Evolutionary conservation across 2,329 filamentous ascomycete species (phyloP).

Genomic region (Zalaria sp.): DNA sequence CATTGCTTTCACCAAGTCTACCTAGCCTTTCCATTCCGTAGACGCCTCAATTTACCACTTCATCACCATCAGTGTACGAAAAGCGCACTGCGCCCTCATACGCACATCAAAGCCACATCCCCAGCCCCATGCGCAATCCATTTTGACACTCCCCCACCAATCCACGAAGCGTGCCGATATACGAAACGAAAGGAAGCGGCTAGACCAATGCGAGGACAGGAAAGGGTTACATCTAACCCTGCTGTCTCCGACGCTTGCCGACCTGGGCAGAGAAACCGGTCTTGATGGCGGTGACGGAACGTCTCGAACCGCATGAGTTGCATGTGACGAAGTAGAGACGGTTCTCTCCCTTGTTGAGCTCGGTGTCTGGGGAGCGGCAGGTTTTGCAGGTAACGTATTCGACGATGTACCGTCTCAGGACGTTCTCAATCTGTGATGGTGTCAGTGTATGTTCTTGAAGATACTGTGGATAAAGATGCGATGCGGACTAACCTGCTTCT

Average conservation of each 20-base stretch:
- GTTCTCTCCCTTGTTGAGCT: slow-evolving; percentile 98
- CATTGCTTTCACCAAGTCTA: no score
- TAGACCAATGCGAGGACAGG: background rate
- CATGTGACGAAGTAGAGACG: slow-evolving; percentile 97
- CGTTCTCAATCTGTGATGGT: slow-evolving; percentile 59
- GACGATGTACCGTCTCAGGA: slow-evolving; percentile 87
- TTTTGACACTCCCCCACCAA: no score
- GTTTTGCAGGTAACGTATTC: slow-evolving; percentile 99
- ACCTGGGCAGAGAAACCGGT: slow-evolving; percentile 99
- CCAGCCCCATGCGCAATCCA: no score
- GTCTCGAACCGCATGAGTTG: slow-evolving; percentile 54
- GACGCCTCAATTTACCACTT: no score
- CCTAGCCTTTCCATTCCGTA: no score
- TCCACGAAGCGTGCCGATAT: no score
- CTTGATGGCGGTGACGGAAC: slow-evolving; percentile 95
- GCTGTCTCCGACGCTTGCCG: slow-evolving; percentile 93
- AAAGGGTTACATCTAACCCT: slow-evolving; percentile 41
- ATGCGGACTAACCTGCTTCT: slow-evolving; percentile 53
- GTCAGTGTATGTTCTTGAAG: no score
- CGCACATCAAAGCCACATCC: no score
- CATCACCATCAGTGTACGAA: no score
- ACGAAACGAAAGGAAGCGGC: no score
- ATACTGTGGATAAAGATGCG: no score
- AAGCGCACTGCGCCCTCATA: no score
- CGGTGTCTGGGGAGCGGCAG: slow-evolving; percentile 85